Evolutionary conservation across 129 eudicot species (phyloP), one percentile per base, ranked within the genome.

Genomic region (Glebionis coronaria): DNA sequence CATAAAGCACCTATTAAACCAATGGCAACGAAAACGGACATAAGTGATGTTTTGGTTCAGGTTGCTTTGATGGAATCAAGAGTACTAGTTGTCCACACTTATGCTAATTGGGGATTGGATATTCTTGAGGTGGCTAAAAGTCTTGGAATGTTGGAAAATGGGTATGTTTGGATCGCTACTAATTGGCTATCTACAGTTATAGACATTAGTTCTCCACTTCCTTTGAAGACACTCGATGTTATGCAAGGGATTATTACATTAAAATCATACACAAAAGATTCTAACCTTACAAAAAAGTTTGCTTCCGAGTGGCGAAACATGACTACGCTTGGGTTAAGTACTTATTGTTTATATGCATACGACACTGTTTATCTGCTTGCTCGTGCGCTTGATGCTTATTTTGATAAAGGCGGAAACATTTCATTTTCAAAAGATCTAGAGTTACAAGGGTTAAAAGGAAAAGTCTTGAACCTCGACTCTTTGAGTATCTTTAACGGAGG

Each of bases 331-430:
- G 89, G 92, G 40, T 64, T 88, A 78, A 85, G 64, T 73, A 60
- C 87, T 35, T 76, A 69, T 28, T 82, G 80, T 65, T 72, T 88
- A 12, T 88, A 88, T 42, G 92, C 96, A 1, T 85, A 88, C 45
- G 92, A 88, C 75, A 80, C 96, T 3, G 83, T 88, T 67, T 85
- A 85, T 85, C 54, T 88, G 35, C 85, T 88, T 70, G 92, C 96
- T 72, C 89, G 44, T 60, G 93, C 93, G 42, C 80, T 89, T 61
- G 80, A 83, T 23, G 68, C 83, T 12, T 89, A 70, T 72, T 82
- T 89, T 35, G 60, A 72, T 56, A 72, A 69, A 23, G 93, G 93
- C 21, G 93, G 93, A 70, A 76, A 64, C 27, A 61, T 89, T 42
- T 85, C 93, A 11, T 89, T 85, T 60, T 73, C 96, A 6, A 67